Base-by-base conservation (phyloP, 75 land plant genomes). In the Isoetes taiwanensis region DNA sequence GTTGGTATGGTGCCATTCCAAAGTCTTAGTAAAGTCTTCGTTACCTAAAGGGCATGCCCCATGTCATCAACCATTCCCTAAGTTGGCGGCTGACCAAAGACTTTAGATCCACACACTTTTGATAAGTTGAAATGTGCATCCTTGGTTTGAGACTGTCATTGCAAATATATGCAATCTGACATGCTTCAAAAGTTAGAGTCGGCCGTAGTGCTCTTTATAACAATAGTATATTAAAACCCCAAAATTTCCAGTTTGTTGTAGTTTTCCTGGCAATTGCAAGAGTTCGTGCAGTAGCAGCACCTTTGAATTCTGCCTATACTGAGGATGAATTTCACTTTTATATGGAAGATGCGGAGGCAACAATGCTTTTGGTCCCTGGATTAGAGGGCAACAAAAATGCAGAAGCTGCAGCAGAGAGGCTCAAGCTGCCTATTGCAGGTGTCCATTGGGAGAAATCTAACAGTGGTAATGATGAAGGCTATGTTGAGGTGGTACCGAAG, bases 221-320 rank as follows among this genome's bases (percentile, higher is more conserved):
- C n/a, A n/a, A n/a, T n/a, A n/a, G 39, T 37, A 37, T 37, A 9
- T 37, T 37, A 37, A 37, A 9, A 37, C 14, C 12, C 39, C 14
- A 37, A 9, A 6, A 19, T 8, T 56, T 56, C 55, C 83, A 91
- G 98, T 78, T 72, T 30, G 98, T 93, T 52, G 59, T 93, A 4
- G 62, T 69, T 63, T 88, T 93, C 35, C 38, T 93, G 70, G 98
- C 96, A 20, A 81, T 79, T 27, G 76, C 93, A 14, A 75, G 83
- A 46, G 72, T 64, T 28, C 72, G 90, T 32, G 94, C 79, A 14
- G 73, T 73, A 10, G 98, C 90, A 20, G 96, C 90, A 35, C 98
- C 98, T 33, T 65, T 93, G 3, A 93, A 93, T 57, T 27, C 86
- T 16, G 86, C 86, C 4, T 93, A 88, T 80, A 93, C 98, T 9